Conservation (phyloP, 192 early-diverging fungal species). For the Oehlia diaphana region DNA sequence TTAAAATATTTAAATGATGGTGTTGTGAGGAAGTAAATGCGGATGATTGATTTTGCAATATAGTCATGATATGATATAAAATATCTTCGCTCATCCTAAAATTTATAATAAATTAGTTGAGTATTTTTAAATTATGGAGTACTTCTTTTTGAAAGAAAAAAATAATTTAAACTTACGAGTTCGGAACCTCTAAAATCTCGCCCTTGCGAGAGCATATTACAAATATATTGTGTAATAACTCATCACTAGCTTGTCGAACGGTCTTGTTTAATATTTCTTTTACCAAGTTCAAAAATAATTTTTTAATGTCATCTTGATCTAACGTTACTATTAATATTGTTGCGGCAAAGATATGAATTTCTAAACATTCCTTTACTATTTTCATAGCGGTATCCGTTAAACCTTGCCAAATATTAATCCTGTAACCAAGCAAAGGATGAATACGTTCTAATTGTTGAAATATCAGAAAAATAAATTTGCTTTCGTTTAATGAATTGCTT, state of each 20-base stretch:
- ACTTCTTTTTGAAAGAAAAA: too few species aligned
- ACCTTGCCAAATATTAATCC: neutral
- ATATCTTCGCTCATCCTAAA: neutral
- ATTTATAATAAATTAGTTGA: too few species aligned
- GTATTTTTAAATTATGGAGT: too few species aligned
- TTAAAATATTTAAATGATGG: too few species aligned
- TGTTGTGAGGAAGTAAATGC: neutral
- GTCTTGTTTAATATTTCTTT: neutral
- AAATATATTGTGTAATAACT: neutral
- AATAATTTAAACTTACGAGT: too few species aligned
- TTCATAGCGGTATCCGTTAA: too few species aligned
- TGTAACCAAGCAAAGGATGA: neutral
- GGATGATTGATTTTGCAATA: neutral
- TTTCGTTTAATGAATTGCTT: neutral
- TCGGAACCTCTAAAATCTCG: too few species aligned
- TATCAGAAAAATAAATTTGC: neutral
- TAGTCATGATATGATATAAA: neutral
- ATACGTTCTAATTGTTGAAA: neutral
- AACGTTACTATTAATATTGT: neutral
- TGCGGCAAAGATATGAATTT: neutral
- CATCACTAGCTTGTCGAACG: neutral
- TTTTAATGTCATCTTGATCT: neutral
- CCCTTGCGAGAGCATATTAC: too few species aligned
- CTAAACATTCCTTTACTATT: too few species aligned
- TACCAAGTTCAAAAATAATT: neutral